Conservation (phyloP, 73 alveolate species). For the Tetrahymena borealis region DNA sequence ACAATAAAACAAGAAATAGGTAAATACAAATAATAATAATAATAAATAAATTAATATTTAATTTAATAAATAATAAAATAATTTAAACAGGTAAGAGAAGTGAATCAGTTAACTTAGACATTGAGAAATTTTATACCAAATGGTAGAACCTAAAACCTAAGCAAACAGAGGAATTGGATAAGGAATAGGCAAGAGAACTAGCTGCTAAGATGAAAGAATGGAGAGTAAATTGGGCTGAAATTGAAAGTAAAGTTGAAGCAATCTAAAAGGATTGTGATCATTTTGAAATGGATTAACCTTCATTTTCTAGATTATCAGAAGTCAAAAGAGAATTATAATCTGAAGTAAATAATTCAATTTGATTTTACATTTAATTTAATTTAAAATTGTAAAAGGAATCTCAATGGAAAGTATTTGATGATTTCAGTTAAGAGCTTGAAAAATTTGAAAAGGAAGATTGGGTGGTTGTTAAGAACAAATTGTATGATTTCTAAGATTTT, state of each 20-base stretch:
- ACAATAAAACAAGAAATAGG: conserved; percentile 70
- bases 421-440: conserved; percentile 88
- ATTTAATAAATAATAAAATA: conserved; percentile 13
- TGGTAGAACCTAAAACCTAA: conserved; percentile 97
- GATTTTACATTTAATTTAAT: background rate
- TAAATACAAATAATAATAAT: background rate
- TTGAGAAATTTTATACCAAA: conserved; percentile 88
- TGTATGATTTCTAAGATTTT: conserved; percentile 81
- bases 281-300: conserved; percentile 82
- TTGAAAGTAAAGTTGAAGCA: conserved; percentile 74
- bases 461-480: conserved; percentile 92
- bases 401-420: conserved; percentile 93
- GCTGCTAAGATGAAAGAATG: conserved; percentile 88
- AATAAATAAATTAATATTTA: background rate
- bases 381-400: background rate
- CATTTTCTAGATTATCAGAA: conserved; percentile 72
- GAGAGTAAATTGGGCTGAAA: conserved; percentile 83
- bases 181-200: conserved; percentile 86
- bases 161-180: conserved; percentile 86
- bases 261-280: conserved; percentile 85
- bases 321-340: conserved; percentile 79
- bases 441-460: conserved; percentile 94
- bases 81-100: conserved; percentile 71
- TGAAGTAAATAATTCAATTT: conserved; percentile 47
- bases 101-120: conserved; percentile 41